These are phyloP conservation scores for Trichoderma sp. DNA, from an alignment of 2,329 filamentous ascomycete genomes.

Conservation along the genomic window DNA sequence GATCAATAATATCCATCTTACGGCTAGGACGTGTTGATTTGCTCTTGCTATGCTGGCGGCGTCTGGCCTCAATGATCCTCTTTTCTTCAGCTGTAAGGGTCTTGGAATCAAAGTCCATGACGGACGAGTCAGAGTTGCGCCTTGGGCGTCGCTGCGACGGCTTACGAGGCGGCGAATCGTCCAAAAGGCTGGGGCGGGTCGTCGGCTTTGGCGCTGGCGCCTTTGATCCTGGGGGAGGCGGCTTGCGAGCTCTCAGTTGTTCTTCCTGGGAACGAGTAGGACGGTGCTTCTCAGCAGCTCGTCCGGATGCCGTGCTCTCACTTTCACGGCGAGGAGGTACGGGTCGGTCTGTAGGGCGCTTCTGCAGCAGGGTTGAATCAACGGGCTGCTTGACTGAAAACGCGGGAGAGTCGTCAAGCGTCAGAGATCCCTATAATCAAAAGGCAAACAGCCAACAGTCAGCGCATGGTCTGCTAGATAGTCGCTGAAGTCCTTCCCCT, in stretches of 20 bases:
- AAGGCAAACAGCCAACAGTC: conserved; percentile 21
- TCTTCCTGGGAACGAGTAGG: conserved; percentile 66
- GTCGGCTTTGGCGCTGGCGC: conserved; percentile 27
- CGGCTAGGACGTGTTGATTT: conserved; percentile 47
- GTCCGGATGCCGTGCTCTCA: conserved; percentile 49
- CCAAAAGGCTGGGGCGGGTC: conserved; percentile 31
- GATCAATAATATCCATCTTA: conserved; percentile 86
- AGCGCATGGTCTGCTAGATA: neutral
- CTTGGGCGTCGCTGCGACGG: conserved; percentile 52
- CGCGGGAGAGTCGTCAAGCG: conserved; percentile 56
- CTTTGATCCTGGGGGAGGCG: conserved; percentile 23
- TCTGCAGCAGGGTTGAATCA: conserved; percentile 35
- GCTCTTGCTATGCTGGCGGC: conserved; percentile 43
- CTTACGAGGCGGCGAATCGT: conserved; percentile 41
- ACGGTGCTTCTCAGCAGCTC: conserved; percentile 48
- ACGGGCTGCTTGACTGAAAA: conserved; percentile 35
- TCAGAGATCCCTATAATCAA: conserved; percentile 60
- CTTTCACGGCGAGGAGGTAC: conserved; percentile 25
- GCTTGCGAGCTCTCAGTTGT: conserved; percentile 50
- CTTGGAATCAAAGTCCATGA: conserved; percentile 57
- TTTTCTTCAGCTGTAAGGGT: conserved; percentile 55
- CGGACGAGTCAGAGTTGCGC: conserved; percentile 77
- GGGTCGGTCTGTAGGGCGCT: conserved; percentile 34
- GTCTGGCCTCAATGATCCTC: conserved; percentile 38
- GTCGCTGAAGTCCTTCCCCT: neutral